A percentile compares a stretch with the other conserved stretches of the same genome.
phyloP scores from a whole-genome alignment of 2,329 filamentous ascomycete genomes.

The Teratosphaeria epicoccoides region DNA sequence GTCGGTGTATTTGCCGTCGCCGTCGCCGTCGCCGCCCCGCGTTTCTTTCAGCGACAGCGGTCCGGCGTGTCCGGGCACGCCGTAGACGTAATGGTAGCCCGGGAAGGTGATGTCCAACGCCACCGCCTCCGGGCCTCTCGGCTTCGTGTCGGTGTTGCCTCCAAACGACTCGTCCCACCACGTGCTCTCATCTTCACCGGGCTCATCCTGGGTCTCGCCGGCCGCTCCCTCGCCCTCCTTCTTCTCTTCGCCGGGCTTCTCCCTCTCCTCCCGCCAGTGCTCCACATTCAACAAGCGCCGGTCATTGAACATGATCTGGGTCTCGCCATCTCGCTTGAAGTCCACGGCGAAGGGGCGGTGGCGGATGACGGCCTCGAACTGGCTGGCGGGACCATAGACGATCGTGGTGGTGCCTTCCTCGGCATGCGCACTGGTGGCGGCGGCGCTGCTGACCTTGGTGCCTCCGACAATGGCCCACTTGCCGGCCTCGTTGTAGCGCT shows the following conservation, averaged over 20 bases:
- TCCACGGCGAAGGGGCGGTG: conserved; percentile 76
- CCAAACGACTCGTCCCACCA: conserved; percentile 98
- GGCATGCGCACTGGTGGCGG: conserved; percentile 55
- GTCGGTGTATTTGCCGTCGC: conserved; percentile 71
- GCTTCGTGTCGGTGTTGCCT: conserved; percentile 89
- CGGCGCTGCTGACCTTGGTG: conserved; percentile 58
- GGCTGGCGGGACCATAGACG: conserved; percentile 63
- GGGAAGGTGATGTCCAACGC: conserved; percentile 85
- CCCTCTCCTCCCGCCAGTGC: conserved; percentile 85
- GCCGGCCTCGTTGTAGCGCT: conserved; percentile 86
- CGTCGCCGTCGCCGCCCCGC: conserved; percentile 73
- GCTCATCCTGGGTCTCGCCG: conserved; percentile 28
- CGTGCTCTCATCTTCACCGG: conserved; percentile 67
- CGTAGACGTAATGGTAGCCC: conserved; percentile 84
- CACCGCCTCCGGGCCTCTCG: conserved; percentile 86
- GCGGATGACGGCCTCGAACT: conserved; percentile 72
- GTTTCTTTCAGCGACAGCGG: conserved; percentile 83
- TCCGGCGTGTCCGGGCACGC: conserved; percentile 86
- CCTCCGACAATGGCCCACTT: conserved; percentile 81
- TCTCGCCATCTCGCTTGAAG: conserved; percentile 71
- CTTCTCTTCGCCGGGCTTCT: conserved; percentile 52
- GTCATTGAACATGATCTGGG: conserved; percentile 81
- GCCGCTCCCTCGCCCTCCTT: conserved; percentile 39
- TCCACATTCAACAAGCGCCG: conserved; percentile 86
- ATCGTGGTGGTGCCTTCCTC: conserved; percentile 59